A percentile compares a stretch with the other conserved stretches of the same genome.
These are phyloP conservation scores for Scedosporium aurantiacum DNA, from an alignment of 2,329 filamentous ascomycete genomes.

Conservation along the genomic window DNA sequence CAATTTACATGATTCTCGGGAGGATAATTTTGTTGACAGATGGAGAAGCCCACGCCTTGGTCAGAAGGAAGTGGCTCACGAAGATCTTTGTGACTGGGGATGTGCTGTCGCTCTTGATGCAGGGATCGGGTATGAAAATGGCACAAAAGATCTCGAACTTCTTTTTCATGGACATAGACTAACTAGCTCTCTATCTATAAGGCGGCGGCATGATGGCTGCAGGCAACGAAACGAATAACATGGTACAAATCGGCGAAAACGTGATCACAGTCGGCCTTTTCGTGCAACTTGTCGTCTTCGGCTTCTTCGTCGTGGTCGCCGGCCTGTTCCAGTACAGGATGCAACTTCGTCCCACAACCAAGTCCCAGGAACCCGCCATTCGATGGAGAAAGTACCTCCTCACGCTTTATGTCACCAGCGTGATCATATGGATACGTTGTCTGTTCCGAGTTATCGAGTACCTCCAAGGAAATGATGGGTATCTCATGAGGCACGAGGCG, in stretches of 20 bases:
- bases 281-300: constrained; percentile 43
- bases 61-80: constrained; percentile 32
- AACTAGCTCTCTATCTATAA: no score
- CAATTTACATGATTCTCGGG: constrained; percentile 39
- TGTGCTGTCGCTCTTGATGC: constrained; percentile 38
- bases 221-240: background rate
- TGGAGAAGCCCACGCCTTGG: constrained; percentile 21
- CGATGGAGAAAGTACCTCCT: constrained; percentile 20
- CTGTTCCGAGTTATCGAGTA: constrained; percentile 38
- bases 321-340: constrained; percentile 29
- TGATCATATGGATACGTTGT: constrained; percentile 32
- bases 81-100: constrained; percentile 45
- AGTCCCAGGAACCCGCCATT: background rate
- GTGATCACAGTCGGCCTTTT: constrained; percentile 40
- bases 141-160: background rate
- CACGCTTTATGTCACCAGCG: constrained; percentile 20
- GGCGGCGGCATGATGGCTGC: constrained; percentile 23
- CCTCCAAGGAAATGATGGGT: constrained; percentile 27
- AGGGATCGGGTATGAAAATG: constrained; percentile 22
- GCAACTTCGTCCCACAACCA: constrained; percentile 12
- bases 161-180: background rate
- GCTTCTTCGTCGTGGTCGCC: constrained; percentile 37
- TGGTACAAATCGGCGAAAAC: constrained; percentile 24
- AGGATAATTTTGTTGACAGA: constrained; percentile 28
- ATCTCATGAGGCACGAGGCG: constrained; percentile 27